Base-by-base conservation (phyloP, 495 filamentous ascomycete genomes). In the Podospora pseudopauciseta region DNA sequence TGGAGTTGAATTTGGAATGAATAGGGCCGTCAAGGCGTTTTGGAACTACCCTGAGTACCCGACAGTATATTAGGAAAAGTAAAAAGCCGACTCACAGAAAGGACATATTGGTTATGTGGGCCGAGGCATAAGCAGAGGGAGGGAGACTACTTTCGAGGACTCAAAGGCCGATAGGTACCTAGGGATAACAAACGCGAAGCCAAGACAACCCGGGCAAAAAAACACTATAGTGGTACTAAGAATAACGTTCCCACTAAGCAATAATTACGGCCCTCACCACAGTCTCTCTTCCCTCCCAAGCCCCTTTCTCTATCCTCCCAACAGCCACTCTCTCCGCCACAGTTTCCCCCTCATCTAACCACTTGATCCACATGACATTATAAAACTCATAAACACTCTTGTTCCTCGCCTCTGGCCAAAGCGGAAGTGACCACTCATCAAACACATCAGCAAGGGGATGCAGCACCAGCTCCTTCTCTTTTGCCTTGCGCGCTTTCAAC, bases 331-430 rank as follows among this genome's bases (percentile, higher is more conserved):
- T 26, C 27, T 61, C 71, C 53, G 32, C 61, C 61, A 63, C 11
- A 32, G 27, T 49, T 15, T 63, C 18, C 4, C 13, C 30, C 11
- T 63, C 65, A 75, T 69, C 16, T 2, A 49, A 49, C 39, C 39
- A 70, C 54, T 70, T 70, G 0, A 77, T 44, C 65, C 67, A 71
- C 64, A 77, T 69, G 5, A 74, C 70, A 23, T 74, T 75, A 54
- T 70, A 69, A 60, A 71, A 74, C 55, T 74, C 68, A 34, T 75
- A 73, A 11, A 66, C 34, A 3, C 32, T n/a, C 7, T 60, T 49
- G 18, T 59, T 56, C 27, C 27, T 60, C 4, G 55, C 1, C n/a
- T 7, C 30, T 6, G 27, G 58, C 71, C 67, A 70, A 7, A 6
- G 23, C n/a, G 68, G 66, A 0, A 70, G 32, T 7, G 61, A 26